A percentile compares a stretch with the other conserved stretches of the same genome.
These are phyloP conservation scores for Actinomortierella ambigua DNA, from an alignment of 371 early-diverging fungal species.

Conservation along the genomic window DNA sequence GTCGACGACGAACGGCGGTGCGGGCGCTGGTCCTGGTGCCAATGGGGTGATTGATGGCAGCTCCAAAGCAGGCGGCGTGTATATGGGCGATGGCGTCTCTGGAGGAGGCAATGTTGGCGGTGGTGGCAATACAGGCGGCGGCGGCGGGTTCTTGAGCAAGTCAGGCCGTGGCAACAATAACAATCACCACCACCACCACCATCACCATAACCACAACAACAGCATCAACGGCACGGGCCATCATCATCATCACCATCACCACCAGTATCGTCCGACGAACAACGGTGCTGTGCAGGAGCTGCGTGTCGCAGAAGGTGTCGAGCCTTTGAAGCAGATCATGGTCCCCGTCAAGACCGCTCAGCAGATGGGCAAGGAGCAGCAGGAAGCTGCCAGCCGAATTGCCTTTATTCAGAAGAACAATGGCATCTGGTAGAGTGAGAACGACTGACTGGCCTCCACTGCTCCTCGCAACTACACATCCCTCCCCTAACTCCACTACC, in stretches of 20 bases:
- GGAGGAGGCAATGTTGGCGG: background rate
- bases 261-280: too few species aligned
- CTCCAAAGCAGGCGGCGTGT: background rate
- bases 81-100: too few species aligned
- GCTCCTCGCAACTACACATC: background rate
- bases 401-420: conserved; percentile 17
- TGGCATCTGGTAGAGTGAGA: conserved; percentile 3
- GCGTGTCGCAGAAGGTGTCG: conserved; percentile 38
- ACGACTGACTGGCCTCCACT: background rate
- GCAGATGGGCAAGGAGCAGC: conserved; percentile 41
- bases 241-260: too few species aligned
- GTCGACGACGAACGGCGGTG: conserved; percentile 3
- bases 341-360: conserved; percentile 41
- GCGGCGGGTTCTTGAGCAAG: conserved; percentile 7
- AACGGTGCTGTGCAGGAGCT: conserved; percentile 25
- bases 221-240: too few species aligned
- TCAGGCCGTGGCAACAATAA: conserved; percentile 1
- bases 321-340: conserved; percentile 44
- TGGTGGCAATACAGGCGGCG: conserved; percentile 4
- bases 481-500: background rate
- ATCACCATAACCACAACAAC: too few species aligned
- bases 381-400: conserved; percentile 26
- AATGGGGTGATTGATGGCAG: too few species aligned
- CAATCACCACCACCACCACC: conserved; percentile 9
- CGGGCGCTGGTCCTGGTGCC: too few species aligned